These are phyloP conservation scores for Carnegiea gigantea DNA, from an alignment of 179 eudicot species.

Conservation along the genomic window DNA sequence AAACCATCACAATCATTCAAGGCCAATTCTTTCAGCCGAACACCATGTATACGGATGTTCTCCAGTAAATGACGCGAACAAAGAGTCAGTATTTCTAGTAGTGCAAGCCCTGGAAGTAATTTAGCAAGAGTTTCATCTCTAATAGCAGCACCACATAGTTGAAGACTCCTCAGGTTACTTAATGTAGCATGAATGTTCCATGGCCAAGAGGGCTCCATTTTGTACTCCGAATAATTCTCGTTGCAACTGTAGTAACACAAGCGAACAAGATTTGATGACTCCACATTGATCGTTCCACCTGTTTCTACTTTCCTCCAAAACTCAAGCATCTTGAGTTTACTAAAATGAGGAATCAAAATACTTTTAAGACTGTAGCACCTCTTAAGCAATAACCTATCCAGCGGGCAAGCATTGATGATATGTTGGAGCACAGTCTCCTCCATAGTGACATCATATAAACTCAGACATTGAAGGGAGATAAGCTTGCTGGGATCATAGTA, in stretches of 20 bases:
- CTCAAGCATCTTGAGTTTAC: neutral
- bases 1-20: conserved; percentile 5
- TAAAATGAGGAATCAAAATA: conserved; percentile 7
- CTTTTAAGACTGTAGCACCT: neutral
- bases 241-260: neutral
- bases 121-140: neutral
- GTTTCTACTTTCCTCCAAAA: neutral
- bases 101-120: neutral
- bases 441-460: neutral
- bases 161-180: neutral
- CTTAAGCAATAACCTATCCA: neutral
- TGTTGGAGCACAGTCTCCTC: neutral
- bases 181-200: neutral
- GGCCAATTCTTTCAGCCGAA: neutral
- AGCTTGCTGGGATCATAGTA: neutral
- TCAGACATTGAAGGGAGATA: neutral
- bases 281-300: conserved; percentile 1
- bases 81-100: neutral
- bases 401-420: neutral
- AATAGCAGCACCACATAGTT: neutral
- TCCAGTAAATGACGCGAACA: neutral
- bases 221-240: too few species aligned
- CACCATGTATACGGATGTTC: neutral
- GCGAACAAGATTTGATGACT: neutral
- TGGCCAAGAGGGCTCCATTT: neutral